Evolutionary conservation across 345 rosid species (phyloP), one percentile per base, ranked within the genome.

Genomic region (Barbarea vulgaris): DNA sequence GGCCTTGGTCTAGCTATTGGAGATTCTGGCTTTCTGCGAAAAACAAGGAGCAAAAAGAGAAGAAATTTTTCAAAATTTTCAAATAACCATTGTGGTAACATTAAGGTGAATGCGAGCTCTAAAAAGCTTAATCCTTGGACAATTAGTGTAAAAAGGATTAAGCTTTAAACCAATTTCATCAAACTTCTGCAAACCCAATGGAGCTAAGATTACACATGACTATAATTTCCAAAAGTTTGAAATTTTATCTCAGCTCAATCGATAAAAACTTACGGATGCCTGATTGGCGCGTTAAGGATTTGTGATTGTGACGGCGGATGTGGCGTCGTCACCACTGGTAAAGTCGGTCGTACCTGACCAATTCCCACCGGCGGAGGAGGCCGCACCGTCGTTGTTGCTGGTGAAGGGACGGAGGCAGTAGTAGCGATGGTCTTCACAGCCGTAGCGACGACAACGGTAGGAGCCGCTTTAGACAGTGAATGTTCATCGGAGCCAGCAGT

Each of bases 1-100:
- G 91, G 69, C 77, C 94, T 86, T 52, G 91, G 66, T 79, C 87
- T 90, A 41, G 91, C 71, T 69, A 80, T 89, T 41, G 98, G 99
- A 44, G 98, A 95, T 37, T 95, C 99, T 7, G 91, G 87, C 74
- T 84, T 90, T 44, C 99, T 95, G 86, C 36, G 14, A 39, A 46
- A 74, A 50, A n/a, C n/a, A n/a, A 28, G 22, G 9, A 28, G 21
- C 4, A 17, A 52, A 30, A 30, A 61, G 19, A 5, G 15, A 15
- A 28, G 5, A 53, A 37, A 69, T 36, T 9, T 30, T 61, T 58
- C 37, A 79, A 79, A 68, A 19, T 47, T 28, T 6, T 76, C 44
- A 17, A 12, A 42, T 67, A 39, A 27, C 19, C 11, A 33, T 17
- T 13, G 27, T 42, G 17, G 47, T 6, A 5, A 14, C 15, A 44